A percentile compares a stretch with the other conserved stretches of the same genome.
phyloP scores from a whole-genome alignment of 441 rosid genomes.

The Breynia disticha region DNA sequence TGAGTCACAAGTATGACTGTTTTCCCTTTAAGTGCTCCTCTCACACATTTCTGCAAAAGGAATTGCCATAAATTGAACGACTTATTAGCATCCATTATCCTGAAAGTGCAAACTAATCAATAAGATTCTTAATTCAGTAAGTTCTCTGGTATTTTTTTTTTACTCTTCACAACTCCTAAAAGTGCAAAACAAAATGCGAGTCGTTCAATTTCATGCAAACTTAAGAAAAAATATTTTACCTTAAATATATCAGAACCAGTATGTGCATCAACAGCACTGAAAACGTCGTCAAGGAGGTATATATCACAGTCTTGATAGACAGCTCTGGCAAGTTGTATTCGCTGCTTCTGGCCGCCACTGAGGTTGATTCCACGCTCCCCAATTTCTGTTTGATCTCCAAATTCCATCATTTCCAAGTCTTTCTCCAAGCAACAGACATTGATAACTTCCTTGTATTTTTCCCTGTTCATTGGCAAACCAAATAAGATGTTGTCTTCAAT shows the following conservation, averaged over 20 bases:
- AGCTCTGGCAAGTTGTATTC: slow-evolving; percentile 87
- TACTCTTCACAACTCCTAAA: no score
- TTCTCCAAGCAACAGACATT: slow-evolving; percentile 74
- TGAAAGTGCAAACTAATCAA: slow-evolving; percentile 4
- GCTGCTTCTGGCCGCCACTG: slow-evolving; percentile 95
- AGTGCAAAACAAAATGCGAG: no score
- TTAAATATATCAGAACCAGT: slow-evolving; percentile 85
- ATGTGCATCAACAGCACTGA: slow-evolving; percentile 97
- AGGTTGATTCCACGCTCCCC: slow-evolving; percentile 96
- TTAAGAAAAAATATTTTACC: slow-evolving; percentile 26
- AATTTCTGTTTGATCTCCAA: slow-evolving; percentile 88
- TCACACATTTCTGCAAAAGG: slow-evolving; percentile 58
- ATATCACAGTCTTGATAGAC: slow-evolving; percentile 90
- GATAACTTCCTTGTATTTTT: slow-evolving; percentile 50
- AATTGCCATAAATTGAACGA: slow-evolving; percentile 11
- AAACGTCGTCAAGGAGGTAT: slow-evolving; percentile 86
- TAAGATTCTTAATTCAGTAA: background rate
- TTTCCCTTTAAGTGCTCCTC: slow-evolving; percentile 75
- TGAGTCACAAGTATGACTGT: slow-evolving; percentile 84
- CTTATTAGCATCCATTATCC: slow-evolving; percentile 1
- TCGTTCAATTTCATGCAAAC: background rate
- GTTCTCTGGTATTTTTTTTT: background rate
- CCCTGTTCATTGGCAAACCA: slow-evolving; percentile 60
- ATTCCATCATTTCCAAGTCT: slow-evolving; percentile 89
- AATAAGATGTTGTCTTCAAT: slow-evolving; percentile 79